A percentile compares a stretch with the other conserved stretches of the same genome.
phyloP scores from a whole-genome alignment of 768 basidiomycete species.

The Pisolithus marmoratus region DNA sequence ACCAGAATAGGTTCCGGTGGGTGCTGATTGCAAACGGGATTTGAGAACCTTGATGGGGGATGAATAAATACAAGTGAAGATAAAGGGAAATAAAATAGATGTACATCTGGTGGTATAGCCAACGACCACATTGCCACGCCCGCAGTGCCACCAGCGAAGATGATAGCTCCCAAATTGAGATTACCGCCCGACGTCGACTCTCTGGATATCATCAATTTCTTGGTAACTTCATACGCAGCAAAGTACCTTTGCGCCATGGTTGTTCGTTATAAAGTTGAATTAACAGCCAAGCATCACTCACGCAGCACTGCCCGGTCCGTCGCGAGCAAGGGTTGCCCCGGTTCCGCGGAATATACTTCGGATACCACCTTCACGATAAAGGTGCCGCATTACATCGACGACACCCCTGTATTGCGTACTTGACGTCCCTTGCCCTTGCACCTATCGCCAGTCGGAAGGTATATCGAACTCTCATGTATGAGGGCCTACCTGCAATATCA shows the following conservation, averaged over 20 bases:
- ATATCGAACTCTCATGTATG: neutral
- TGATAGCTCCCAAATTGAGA: slow-evolving; percentile 79
- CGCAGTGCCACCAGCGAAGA: slow-evolving; percentile 89
- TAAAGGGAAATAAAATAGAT: slow-evolving; percentile 22
- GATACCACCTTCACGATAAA: slow-evolving; percentile 92
- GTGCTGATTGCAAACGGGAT: slow-evolving; percentile 92
- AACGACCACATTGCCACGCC: slow-evolving; percentile 98
- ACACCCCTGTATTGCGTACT: slow-evolving; percentile 83
- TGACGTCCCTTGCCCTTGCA: slow-evolving; percentile 80
- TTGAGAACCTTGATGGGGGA: slow-evolving; percentile 72
- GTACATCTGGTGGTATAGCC: slow-evolving; percentile 93
- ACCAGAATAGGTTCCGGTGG: slow-evolving; percentile 95
- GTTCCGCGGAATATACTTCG: slow-evolving; percentile 91
- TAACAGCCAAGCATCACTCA: slow-evolving; percentile 37
- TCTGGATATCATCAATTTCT: slow-evolving; percentile 77
- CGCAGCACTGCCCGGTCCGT: slow-evolving; percentile 96
- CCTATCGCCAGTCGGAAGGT: slow-evolving; percentile 37
- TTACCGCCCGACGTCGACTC: slow-evolving; percentile 76
- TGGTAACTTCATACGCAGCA: slow-evolving; percentile 92
- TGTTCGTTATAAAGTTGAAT: slow-evolving; percentile 6
- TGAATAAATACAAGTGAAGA: slow-evolving; percentile 4
- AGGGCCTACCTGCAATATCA: slow-evolving; percentile 72
- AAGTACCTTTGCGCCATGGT: slow-evolving; percentile 63
- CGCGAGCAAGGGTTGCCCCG: slow-evolving; percentile 87
- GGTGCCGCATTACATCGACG: slow-evolving; percentile 79